phyloP scores from a whole-genome alignment of 495 filamentous ascomycete genomes.

The Neurospora sublineolata region DNA sequence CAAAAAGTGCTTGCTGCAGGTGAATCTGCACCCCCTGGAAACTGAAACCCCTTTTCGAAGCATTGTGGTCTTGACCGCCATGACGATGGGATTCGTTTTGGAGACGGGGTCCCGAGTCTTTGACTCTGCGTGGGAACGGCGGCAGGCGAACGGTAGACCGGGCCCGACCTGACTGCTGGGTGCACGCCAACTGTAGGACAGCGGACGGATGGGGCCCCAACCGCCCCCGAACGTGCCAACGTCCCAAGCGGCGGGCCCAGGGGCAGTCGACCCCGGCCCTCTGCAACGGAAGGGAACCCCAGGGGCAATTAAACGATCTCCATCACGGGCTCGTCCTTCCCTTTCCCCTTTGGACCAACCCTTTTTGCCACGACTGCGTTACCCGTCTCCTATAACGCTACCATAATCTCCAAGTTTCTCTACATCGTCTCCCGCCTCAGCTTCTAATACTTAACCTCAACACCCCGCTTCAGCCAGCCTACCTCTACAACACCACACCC shows the following conservation, averaged over 20 bases:
- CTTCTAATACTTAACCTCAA: not conserved
- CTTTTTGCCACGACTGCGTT: constrained; percentile 2
- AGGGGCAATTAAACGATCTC: constrained; percentile 2
- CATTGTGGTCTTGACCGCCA: not conserved
- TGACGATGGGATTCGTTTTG: not conserved
- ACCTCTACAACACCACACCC: constrained; percentile 13
- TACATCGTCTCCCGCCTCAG: not conserved
- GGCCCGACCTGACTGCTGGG: not conserved
- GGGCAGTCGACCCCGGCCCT: not conserved
- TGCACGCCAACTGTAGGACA: not conserved
- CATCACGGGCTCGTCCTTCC: not conserved
- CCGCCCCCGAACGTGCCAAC: not conserved
- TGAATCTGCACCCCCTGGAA: not conserved
- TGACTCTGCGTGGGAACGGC: not conserved
- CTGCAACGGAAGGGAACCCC: not conserved
- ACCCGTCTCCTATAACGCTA: not conserved
- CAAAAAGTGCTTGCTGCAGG: not conserved
- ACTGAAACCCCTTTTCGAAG: not conserved
- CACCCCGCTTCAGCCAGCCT: not conserved
- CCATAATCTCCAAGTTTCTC: not conserved
- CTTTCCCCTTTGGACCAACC: not conserved
- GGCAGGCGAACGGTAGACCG: not conserved
- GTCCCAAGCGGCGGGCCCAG: not conserved
- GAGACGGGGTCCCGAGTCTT: not conserved
- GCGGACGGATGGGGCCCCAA: not conserved